These are phyloP conservation scores for Hemileia vastatrix DNA, from an alignment of 1,284 basidiomycete genomes.

Conservation along the genomic window DNA sequence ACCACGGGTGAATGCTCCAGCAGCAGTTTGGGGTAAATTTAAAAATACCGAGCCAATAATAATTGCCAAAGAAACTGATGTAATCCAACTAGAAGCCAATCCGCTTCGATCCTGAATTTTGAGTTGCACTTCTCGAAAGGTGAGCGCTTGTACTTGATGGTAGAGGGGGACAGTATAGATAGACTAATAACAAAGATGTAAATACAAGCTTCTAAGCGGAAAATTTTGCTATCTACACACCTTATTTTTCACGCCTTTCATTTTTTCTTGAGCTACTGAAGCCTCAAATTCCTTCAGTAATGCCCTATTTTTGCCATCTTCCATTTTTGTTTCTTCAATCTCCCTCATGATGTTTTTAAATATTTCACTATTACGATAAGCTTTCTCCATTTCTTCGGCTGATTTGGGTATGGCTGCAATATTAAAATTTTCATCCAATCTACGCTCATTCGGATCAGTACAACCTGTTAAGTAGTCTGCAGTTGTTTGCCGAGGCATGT, in stretches of 20 bases:
- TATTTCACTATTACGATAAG: no score
- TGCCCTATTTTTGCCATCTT: conserved; percentile 38
- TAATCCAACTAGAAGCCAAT: not conserved
- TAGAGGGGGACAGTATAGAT: conserved; percentile 74
- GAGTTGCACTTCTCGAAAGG: conserved; percentile 39
- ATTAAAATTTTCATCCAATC: conserved; percentile 37
- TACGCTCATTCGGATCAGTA: conserved; percentile 46
- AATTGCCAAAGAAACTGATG: conserved; percentile 57
- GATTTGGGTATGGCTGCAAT: conserved; percentile 29
- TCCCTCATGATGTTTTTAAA: conserved; percentile 50
- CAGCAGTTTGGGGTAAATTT: conserved; percentile 31
- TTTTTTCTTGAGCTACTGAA: no score
- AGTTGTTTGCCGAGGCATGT: conserved; percentile 56
- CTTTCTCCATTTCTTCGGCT: no score
- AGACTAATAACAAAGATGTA: no score
- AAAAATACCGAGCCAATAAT: conserved; percentile 30
- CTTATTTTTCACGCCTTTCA: no score
- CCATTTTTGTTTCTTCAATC: conserved; percentile 46
- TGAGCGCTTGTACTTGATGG: conserved; percentile 42
- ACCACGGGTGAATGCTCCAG: conserved; percentile 51
- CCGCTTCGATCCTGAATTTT: conserved; percentile 45
- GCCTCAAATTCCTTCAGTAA: no score
- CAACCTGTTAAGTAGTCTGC: conserved; percentile 66
- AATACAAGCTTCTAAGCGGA: no score
- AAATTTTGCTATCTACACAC: no score